Evolutionary conservation across 2,329 filamentous ascomycete genomes (phyloP), one percentile per base, ranked within the genome.

Genomic region (Cryphonectria japonica): DNA sequence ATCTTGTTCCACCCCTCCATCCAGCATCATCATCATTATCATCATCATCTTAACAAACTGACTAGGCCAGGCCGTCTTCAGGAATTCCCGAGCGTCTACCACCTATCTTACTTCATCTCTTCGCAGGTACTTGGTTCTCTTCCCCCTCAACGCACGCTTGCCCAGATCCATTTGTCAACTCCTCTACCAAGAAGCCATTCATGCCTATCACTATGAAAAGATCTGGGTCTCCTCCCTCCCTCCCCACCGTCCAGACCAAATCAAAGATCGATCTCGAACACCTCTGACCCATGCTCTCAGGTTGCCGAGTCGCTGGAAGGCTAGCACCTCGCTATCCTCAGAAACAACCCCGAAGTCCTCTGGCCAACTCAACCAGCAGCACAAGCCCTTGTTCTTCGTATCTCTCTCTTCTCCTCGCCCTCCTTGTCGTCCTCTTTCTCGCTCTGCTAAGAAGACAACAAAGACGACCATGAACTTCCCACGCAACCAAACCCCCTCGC

Each of bases 401-500:
- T 50, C 43, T 50, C 19, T 50, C 43, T 46, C 43, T 46, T 26
- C 26, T 1, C 26, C 26, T 26, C 26, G 26, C 26, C 26, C 1
- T 26, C 26, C 26, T 26, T 26, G 26, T 26, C 26, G 1, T 26
- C 26, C 26, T 26, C 43, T 46, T 5, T 46, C 43, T 50, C 19
- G 6, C 6, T 9, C 37, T 39, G 9, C 2, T 13, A 13, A 39
- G 16, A 22, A 54, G 14, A 22, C 16, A 50, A 2, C 43, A 50
- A 19, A 50, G 19, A 13, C 43, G 22, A n/a, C 46, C 46, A 52
- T 65, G 4, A 39, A 29, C 19, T 54, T 22, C 11, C 57, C 26
- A 29, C 41, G 34, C 19, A 71, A 68, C 22, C 50, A 68, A 32
- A 60, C 63, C 50, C 41, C 66, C 3, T 50, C 65, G 29, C 22